These are phyloP conservation scores for Venturia oleaginea DNA, from an alignment of 2,329 filamentous ascomycete species.

Conservation along the genomic window DNA sequence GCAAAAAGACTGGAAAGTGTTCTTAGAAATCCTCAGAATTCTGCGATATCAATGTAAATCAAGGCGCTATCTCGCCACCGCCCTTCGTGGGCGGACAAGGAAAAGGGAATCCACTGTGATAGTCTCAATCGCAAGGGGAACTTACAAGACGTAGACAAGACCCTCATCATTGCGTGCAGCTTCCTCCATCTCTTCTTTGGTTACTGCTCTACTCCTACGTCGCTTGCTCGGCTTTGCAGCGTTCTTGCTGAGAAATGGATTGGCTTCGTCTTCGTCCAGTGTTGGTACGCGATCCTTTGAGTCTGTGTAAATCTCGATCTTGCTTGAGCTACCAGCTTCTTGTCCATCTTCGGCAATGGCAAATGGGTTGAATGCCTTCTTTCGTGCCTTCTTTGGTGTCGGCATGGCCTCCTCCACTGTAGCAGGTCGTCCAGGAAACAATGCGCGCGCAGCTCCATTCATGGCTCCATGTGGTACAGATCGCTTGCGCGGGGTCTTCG, in stretches of 20 bases:
- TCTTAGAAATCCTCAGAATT: too few species aligned
- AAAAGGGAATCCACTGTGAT: background rate
- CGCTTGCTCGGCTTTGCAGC: slow-evolving; percentile 39
- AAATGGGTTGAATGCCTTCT: slow-evolving; percentile 43
- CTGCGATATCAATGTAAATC: slow-evolving; percentile 21
- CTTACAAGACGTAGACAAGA: slow-evolving; percentile 69
- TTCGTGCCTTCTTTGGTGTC: slow-evolving; percentile 49
- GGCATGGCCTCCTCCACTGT: slow-evolving; percentile 49
- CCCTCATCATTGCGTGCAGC: slow-evolving; percentile 60
- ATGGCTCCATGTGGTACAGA: slow-evolving; percentile 32
- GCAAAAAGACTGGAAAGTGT: too few species aligned
- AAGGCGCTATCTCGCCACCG: background rate
- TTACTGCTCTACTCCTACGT: slow-evolving; percentile 44
- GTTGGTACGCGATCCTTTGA: slow-evolving; percentile 66
- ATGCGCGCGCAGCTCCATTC: slow-evolving; percentile 41
- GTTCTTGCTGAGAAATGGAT: slow-evolving; percentile 58
- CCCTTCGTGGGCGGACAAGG: slow-evolving; percentile 6
- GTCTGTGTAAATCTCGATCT: slow-evolving; percentile 68
- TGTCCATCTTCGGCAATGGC: slow-evolving; percentile 33
- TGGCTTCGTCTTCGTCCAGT: slow-evolving; percentile 49
- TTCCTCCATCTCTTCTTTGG: slow-evolving; percentile 53
- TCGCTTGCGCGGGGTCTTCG: slow-evolving; percentile 66
- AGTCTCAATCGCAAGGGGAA: slow-evolving; percentile 21
- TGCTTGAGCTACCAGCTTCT: slow-evolving; percentile 34
- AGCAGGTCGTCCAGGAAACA: slow-evolving; percentile 52